phyloP scores from a whole-genome alignment of 331 rosid species.

The Malus hybrid region DNA sequence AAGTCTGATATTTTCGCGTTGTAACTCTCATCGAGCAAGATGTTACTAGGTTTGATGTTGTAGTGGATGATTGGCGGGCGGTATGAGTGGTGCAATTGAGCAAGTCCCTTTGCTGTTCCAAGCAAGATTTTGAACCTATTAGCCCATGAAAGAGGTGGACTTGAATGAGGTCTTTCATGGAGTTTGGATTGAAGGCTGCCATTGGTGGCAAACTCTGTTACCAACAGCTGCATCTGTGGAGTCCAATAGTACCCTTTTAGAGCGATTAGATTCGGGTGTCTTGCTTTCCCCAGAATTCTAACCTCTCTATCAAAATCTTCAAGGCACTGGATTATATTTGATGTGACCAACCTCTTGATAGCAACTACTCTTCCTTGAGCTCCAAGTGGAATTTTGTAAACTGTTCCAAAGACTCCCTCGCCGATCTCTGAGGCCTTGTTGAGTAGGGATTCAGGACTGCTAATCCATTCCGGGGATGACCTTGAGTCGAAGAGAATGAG shows the following conservation, averaged over 20 bases:
- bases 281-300: constrained; percentile 62
- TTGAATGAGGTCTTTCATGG: constrained; percentile 61
- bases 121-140: constrained; percentile 64
- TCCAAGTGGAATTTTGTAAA: constrained; percentile 64
- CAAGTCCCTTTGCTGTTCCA: constrained; percentile 83
- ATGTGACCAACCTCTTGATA: constrained; percentile 60
- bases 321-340: constrained; percentile 49
- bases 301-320: constrained; percentile 91
- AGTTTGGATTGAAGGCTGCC: constrained; percentile 73
- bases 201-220: constrained; percentile 61
- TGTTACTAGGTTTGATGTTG: constrained; percentile 84
- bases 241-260: constrained; percentile 87
- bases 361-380: constrained; percentile 58
- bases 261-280: constrained; percentile 61
- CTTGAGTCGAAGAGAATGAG: constrained; percentile 58
- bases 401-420: constrained; percentile 84
- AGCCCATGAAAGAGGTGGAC: constrained; percentile 66
- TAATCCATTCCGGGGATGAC: constrained; percentile 35
- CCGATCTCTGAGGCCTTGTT: constrained; percentile 82
- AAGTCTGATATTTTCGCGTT: constrained; percentile 79
- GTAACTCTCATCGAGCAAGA: constrained; percentile 58
- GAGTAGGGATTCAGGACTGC: constrained; percentile 52
- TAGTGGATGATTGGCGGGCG: constrained; percentile 76
- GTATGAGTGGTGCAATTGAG: constrained; percentile 73
- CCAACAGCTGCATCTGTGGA: constrained; percentile 61